A percentile compares a stretch with the other conserved stretches of the same genome.
phyloP scores from a whole-genome alignment of 2,329 filamentous ascomycete genomes.

The Magnaporthales sp. region DNA sequence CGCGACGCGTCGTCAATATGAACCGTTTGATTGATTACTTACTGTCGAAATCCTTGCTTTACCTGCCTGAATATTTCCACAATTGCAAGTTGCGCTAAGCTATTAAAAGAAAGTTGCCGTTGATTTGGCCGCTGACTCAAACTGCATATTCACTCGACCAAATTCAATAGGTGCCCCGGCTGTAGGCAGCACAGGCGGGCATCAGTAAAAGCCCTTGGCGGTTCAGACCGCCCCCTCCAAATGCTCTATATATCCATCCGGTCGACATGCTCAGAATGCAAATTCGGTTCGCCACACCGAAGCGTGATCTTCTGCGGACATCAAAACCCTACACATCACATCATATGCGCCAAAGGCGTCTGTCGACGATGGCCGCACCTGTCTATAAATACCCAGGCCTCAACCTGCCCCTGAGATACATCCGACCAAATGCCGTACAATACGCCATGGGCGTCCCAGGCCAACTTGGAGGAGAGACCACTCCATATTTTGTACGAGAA shows the following conservation, averaged over 20 bases:
- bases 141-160: not conserved
- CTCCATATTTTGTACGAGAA: slow-evolving; percentile 18
- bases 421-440: not conserved
- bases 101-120: not conserved
- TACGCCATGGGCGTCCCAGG: not conserved
- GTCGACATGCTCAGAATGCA: too few relatives aligned
- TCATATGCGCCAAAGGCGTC: not conserved
- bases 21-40: not conserved
- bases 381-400: slow-evolving; percentile 11
- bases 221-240: too few relatives aligned
- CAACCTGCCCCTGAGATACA: slow-evolving; percentile 7
- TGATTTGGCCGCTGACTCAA: not conserved
- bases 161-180: too few relatives aligned
- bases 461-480: too few relatives aligned
- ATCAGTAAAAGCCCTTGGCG: too few relatives aligned
- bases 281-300: too few relatives aligned
- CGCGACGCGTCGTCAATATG: not conserved
- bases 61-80: not conserved
- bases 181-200: too few relatives aligned
- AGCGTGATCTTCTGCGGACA: not conserved
- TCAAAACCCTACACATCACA: not conserved
- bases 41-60: not conserved
- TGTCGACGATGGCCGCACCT: not conserved
- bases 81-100: not conserved
- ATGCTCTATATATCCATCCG: too few relatives aligned